These are phyloP conservation scores for Sporothrix pallida DNA, from an alignment of 2,329 filamentous ascomycete genomes.

Conservation along the genomic window DNA sequence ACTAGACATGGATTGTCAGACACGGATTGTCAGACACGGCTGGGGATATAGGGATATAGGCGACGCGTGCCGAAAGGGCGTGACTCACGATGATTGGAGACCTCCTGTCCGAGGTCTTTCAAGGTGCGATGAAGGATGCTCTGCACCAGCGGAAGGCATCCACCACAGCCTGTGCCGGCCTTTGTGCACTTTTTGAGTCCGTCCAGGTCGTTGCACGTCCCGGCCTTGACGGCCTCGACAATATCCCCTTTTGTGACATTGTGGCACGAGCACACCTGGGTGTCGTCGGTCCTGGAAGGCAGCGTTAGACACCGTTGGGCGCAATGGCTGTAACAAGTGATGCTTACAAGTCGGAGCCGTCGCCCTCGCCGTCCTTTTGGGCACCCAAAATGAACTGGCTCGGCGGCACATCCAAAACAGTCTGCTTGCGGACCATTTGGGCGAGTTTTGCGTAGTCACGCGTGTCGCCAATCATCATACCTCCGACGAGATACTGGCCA, in stretches of 20 bases:
- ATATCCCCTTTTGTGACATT: slow-evolving; percentile 89
- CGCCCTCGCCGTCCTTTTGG: slow-evolving; percentile 74
- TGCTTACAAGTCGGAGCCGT: slow-evolving; percentile 68
- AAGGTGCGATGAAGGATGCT: slow-evolving; percentile 91
- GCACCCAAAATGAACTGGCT: slow-evolving; percentile 83
- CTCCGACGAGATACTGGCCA: slow-evolving; percentile 88
- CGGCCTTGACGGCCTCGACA: slow-evolving; percentile 72
- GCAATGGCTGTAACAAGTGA: neutral
- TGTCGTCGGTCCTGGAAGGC: slow-evolving; percentile 67
- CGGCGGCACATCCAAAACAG: slow-evolving; percentile 76
- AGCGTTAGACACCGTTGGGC: no score
- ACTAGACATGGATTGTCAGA: slow-evolving; percentile 47
- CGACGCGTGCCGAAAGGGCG: neutral
- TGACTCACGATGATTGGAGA: slow-evolving; percentile 69
- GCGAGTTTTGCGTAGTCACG: slow-evolving; percentile 89
- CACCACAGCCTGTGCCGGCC: slow-evolving; percentile 87
- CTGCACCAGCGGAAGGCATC: slow-evolving; percentile 86
- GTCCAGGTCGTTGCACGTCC: slow-evolving; percentile 78
- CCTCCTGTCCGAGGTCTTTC: slow-evolving; percentile 82
- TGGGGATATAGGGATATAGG: neutral
- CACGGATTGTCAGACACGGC: neutral
- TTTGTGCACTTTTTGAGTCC: slow-evolving; percentile 91
- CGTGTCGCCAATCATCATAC: slow-evolving; percentile 96
- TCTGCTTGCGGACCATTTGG: slow-evolving; percentile 84
- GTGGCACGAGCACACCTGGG: slow-evolving; percentile 91